These are phyloP conservation scores for Candida nonsorbophila DNA, from an alignment of 805 yeast species.

Conservation along the genomic window DNA sequence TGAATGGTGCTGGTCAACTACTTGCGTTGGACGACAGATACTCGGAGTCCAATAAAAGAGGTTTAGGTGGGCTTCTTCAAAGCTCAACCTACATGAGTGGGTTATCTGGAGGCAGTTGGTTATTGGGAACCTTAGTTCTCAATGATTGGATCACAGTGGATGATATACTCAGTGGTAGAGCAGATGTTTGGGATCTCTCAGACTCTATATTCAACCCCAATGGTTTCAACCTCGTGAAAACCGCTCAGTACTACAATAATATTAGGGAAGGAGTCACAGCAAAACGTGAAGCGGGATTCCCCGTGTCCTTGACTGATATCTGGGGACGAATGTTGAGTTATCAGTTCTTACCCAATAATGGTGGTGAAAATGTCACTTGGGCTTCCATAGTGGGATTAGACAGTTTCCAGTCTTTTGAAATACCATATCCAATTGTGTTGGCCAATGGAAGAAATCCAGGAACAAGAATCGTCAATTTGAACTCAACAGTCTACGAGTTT, in stretches of 20 bases:
- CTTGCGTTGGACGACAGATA: constrained; percentile 35
- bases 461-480: constrained; percentile 47
- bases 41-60: constrained; percentile 17
- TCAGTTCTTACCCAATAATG: constrained; percentile 22
- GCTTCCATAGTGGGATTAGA: constrained; percentile 6
- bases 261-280: constrained; percentile 11
- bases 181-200: constrained; percentile 61
- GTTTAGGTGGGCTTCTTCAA: constrained; percentile 37
- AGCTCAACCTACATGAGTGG: constrained; percentile 34
- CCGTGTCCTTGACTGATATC: constrained; percentile 29
- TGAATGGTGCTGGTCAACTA: constrained; percentile 37
- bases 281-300: constrained; percentile 29
- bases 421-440: constrained; percentile 37
- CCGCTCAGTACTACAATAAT: constrained; percentile 44
- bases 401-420: constrained; percentile 42
- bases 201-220: constrained; percentile 57
- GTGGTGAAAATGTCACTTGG: constrained; percentile 20
- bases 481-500: constrained; percentile 56
- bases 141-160: constrained; percentile 32
- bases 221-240: constrained; percentile 52
- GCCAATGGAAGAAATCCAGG: constrained; percentile 64
- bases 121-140: constrained; percentile 29
- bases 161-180: constrained; percentile 18
- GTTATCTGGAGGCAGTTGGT: constrained; percentile 40
- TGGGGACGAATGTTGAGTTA: constrained; percentile 36